A percentile compares a stretch with the other conserved stretches of the same genome.
phyloP scores from a whole-genome alignment of 1,284 basidiomycete genomes.

The Crepidotus sp. region DNA sequence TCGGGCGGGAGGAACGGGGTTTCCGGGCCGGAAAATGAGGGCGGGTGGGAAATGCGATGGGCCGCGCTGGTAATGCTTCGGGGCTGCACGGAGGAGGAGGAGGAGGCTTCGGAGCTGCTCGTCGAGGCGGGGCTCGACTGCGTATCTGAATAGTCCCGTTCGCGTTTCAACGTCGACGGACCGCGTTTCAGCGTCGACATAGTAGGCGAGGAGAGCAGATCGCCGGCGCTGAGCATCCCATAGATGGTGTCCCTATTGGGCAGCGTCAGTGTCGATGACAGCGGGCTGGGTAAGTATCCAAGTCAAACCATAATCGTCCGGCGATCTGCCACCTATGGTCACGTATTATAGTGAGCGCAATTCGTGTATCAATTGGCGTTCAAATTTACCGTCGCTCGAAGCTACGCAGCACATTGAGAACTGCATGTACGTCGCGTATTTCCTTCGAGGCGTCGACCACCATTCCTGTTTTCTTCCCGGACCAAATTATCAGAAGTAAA shows the following conservation, averaged over 20 bases:
- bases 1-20: neutral
- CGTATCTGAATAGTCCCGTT: slow-evolving; percentile 9
- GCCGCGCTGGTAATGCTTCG: neutral
- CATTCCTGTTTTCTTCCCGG: slow-evolving; percentile 12
- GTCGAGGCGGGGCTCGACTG: slow-evolving; percentile 6
- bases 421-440: slow-evolving; percentile 14
- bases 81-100: neutral
- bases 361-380: too few relatives aligned
- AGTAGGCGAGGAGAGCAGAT: slow-evolving; percentile 3
- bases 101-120: slow-evolving; percentile 5
- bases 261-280: neutral
- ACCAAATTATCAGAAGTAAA: slow-evolving; percentile 16
- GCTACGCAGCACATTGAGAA: slow-evolving; percentile 9
- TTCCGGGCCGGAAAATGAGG: neutral
- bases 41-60: neutral
- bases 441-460: slow-evolving; percentile 13
- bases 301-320: slow-evolving; percentile 12
- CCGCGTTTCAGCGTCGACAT: slow-evolving; percentile 13
- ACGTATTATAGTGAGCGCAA: neutral
- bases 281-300: neutral
- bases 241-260: slow-evolving; percentile 14
- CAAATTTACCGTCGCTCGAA: slow-evolving; percentile 10
- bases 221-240: slow-evolving; percentile 13
- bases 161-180: slow-evolving; percentile 13
- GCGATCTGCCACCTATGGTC: slow-evolving; percentile 15